Percentiles rank a stretch among this genome's conserved stretches.
phyloP scores from a whole-genome alignment of 495 filamentous ascomycete species.

The Tuber aestivum region DNA sequence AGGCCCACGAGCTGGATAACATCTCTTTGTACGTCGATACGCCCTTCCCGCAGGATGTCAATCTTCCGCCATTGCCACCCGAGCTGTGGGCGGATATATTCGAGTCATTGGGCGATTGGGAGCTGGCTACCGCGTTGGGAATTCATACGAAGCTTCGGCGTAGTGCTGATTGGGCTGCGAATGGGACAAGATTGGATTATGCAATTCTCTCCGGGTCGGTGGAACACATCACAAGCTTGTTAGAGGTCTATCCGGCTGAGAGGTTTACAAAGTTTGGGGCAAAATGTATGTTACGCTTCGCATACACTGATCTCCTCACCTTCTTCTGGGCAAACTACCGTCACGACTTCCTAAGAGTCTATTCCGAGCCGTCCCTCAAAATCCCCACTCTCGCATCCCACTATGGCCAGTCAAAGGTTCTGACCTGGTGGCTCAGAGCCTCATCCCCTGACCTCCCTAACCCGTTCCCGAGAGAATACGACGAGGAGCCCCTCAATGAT shows the following conservation, averaged over 20 bases:
- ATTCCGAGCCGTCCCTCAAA: slow-evolving; percentile 51
- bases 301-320: slow-evolving; percentile 66
- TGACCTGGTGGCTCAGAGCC: slow-evolving; percentile 70
- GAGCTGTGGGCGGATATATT: slow-evolving; percentile 88
- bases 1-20: slow-evolving; percentile 13
- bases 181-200: slow-evolving; percentile 63
- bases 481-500: slow-evolving; percentile 73
- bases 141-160: slow-evolving; percentile 68
- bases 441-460: slow-evolving; percentile 45
- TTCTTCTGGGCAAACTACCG: slow-evolving; percentile 73
- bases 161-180: slow-evolving; percentile 62
- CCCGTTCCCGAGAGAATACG: slow-evolving; percentile 51
- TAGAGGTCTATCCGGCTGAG: slow-evolving; percentile 52
- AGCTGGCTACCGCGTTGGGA: slow-evolving; percentile 71
- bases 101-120: slow-evolving; percentile 80
- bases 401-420: slow-evolving; percentile 74
- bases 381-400: slow-evolving; percentile 51
- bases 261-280: slow-evolving; percentile 74
- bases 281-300: slow-evolving; percentile 86
- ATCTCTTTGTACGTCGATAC: background rate
- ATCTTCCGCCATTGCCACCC: slow-evolving; percentile 53
- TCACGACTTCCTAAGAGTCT: slow-evolving; percentile 69
- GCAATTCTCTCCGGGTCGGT: slow-evolving; percentile 67
- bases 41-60: background rate
- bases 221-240: slow-evolving; percentile 50